Evolutionary conservation across 2,329 filamentous ascomycete genomes (phyloP).

Genomic region (Trichoderma sp.): DNA sequence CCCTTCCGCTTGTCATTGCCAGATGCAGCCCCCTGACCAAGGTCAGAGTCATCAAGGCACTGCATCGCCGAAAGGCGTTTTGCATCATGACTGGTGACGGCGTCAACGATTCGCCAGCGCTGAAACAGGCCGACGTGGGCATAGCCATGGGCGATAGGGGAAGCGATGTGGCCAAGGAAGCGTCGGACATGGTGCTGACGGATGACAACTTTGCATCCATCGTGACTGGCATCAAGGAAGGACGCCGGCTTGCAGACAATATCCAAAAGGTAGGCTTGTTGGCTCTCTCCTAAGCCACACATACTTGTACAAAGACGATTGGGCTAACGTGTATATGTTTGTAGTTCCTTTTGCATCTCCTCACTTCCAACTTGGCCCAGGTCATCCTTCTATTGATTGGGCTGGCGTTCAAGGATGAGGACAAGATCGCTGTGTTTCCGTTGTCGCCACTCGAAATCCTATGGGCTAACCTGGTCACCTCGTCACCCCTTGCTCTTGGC

Average conservation of each 20-base stretch:
- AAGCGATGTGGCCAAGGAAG: conserved; percentile 74
- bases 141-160: conserved; percentile 73
- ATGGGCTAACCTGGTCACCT: conserved; percentile 75
- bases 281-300: background rate
- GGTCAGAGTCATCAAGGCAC: conserved; percentile 73
- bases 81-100: conserved; percentile 75
- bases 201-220: conserved; percentile 88
- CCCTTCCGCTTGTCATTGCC: conserved; percentile 65
- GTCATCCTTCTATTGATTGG: conserved; percentile 67
- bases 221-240: conserved; percentile 69
- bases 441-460: conserved; percentile 71
- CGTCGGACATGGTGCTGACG: conserved; percentile 82
- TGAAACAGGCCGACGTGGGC: conserved; percentile 71
- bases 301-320: background rate
- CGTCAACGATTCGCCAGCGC: conserved; percentile 71
- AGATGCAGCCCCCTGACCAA: conserved; percentile 69
- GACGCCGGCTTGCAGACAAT: conserved; percentile 68
- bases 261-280: conserved; percentile 62
- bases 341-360: conserved; percentile 61
- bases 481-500: conserved; percentile 68
- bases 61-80: conserved; percentile 65
- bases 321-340: conserved; percentile 21
- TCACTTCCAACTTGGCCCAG: conserved; percentile 69
- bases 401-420: conserved; percentile 63
- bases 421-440: conserved; percentile 63